A percentile compares a stretch with the other conserved stretches of the same genome.
Conservation (phyloP, 441 rosid species). For the Breynia disticha region DNA sequence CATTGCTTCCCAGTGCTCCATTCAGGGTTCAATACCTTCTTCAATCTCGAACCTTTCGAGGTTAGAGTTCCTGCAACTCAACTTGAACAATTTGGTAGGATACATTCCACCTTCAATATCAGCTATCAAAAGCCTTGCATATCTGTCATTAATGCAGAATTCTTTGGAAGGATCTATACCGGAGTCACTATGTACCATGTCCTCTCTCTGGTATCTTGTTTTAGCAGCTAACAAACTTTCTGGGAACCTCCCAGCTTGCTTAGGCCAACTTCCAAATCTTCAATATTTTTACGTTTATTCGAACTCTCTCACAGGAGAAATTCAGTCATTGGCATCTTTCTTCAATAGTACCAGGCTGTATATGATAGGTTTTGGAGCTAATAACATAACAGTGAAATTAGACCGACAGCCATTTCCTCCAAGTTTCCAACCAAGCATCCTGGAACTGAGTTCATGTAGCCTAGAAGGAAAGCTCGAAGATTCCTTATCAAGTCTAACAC, state of each 20-base stretch:
- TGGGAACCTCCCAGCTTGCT: conserved; percentile 20
- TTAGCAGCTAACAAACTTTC: conserved; percentile 10
- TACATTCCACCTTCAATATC: conserved; percentile 11
- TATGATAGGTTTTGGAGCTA: conserved; percentile 1
- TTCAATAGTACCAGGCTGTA: background rate
- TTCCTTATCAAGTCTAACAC: conserved; percentile 14
- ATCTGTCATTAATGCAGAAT: conserved; percentile 13
- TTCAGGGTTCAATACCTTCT: conserved; percentile 17
- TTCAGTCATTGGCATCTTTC: conserved; percentile 5
- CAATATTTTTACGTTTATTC: background rate
- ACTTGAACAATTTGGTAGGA: background rate
- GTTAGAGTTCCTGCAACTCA: background rate
- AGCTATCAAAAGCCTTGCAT: conserved; percentile 13
- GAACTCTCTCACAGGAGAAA: conserved; percentile 18
- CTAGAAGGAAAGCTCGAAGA: conserved; percentile 16
- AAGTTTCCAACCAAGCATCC: conserved; percentile 11
- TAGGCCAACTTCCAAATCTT: conserved; percentile 13
- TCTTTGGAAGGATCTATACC: conserved; percentile 17
- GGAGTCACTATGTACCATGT: conserved; percentile 16
- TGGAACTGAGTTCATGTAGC: conserved; percentile 12
- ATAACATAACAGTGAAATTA: conserved; percentile 14
- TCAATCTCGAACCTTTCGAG: conserved; percentile 18
- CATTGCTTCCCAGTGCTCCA: conserved; percentile 10
- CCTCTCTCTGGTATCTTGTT: conserved; percentile 13
- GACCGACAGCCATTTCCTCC: conserved; percentile 9